phyloP scores from a whole-genome alignment of 2,329 filamentous ascomycete species.

The Talaromyces sp. region DNA sequence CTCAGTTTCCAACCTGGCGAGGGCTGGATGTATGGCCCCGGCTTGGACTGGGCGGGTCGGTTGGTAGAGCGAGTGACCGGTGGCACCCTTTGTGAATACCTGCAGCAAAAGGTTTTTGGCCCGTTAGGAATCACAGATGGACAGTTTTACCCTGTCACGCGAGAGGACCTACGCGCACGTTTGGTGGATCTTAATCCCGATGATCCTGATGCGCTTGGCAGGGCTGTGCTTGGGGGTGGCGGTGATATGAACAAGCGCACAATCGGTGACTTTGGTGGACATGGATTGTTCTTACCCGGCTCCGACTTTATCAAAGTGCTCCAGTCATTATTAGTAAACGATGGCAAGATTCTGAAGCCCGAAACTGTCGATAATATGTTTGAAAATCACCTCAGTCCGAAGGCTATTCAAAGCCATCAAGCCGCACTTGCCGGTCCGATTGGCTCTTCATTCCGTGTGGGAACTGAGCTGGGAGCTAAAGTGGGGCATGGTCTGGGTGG shows the following conservation, averaged over 20 bases:
- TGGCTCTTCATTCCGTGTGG: constrained; percentile 43
- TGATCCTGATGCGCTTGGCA: constrained; percentile 41
- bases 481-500: constrained; percentile 48
- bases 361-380: constrained; percentile 33
- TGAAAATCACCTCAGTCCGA: constrained; percentile 28
- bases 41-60: constrained; percentile 58
- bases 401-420: constrained; percentile 30
- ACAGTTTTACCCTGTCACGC: constrained; percentile 44
- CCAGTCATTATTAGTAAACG: constrained; percentile 32
- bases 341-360: constrained; percentile 32
- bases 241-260: constrained; percentile 36
- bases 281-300: constrained; percentile 44
- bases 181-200: constrained; percentile 44
- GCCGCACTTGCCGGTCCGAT: constrained; percentile 33
- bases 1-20: constrained; percentile 56
- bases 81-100: constrained; percentile 45
- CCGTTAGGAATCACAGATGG: constrained; percentile 49
- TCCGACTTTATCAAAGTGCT: constrained; percentile 35
- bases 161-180: constrained; percentile 38
- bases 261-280: constrained; percentile 47
- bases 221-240: constrained; percentile 38
- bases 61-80: constrained; percentile 55
- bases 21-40: constrained; percentile 55
- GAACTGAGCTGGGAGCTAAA: constrained; percentile 34
- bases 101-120: constrained; percentile 49